Base-by-base conservation (phyloP, 768 basidiomycete species). In the Trametes sanguinea region DNA sequence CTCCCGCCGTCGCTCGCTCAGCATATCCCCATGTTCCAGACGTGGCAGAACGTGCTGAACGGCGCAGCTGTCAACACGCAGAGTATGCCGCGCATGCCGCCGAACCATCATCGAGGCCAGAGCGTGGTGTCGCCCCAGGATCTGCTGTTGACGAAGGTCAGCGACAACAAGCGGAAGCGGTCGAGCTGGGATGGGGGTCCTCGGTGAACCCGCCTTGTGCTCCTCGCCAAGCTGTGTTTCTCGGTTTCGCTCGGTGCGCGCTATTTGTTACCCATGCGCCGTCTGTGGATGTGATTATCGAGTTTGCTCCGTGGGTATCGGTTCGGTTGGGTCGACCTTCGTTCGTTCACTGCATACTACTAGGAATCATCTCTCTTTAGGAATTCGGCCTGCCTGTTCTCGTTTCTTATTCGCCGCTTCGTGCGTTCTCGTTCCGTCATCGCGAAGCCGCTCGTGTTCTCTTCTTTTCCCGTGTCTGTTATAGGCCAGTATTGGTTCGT, bases 91-190 rank as follows among this genome's bases (percentile, higher is more conserved):
- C 62, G 69, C 22, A 54, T 63, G 37, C 63, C 71, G 52, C 45
- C 70, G 27, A 62, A 66, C 64, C 80, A 84, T 60, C 82, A 83
- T 40, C 79, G 83, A 17, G 82, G 80, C 0, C 79, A 77, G 74
- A 83, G 81, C 61, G 83, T 78, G 22, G 80, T 83, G 46, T 81
- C 81, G 14, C 83, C 83, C 33, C 78, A 83, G 61, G 83, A 84
- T 62, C 68, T 84, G 54, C 71, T 83, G 55, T 55, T 83, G 63
- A 78, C 77, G 71, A 79, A 76, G 66, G 75, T 73, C 8, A 80
- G 61, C 58, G 83, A 85, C 55, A 81, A 83, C 65, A 84, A 85
- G 71, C 76, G 83, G 61, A 84, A 84, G 74, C 76, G 83, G 62
- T 80, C 81, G 40, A 85, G 83, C 64, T 84, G 83, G 83, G 83